phyloP scores from a whole-genome alignment of 1,284 basidiomycete species.

The Fereydounia khargensis region DNA sequence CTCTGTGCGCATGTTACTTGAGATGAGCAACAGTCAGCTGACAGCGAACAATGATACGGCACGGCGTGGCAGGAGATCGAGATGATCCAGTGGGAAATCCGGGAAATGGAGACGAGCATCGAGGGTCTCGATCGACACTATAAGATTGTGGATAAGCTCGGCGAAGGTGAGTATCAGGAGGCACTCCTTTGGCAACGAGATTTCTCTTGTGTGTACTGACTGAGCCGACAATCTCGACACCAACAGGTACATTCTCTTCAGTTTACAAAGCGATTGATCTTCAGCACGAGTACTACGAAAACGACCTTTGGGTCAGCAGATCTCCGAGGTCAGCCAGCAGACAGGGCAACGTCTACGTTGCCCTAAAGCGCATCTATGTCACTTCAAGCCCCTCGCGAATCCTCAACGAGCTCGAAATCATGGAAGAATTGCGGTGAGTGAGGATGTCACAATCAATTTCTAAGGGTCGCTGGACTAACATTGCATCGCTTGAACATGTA shows the following conservation, averaged over 20 bases:
- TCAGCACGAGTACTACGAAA: conserved; percentile 74
- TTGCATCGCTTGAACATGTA: neutral
- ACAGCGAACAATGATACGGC: no score
- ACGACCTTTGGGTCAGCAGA: conserved; percentile 67
- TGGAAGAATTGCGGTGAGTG: conserved; percentile 75
- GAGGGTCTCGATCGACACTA: conserved; percentile 66
- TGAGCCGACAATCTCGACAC: neutral
- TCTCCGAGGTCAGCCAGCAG: conserved; percentile 2
- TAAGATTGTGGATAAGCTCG: conserved; percentile 81
- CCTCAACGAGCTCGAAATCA: conserved; percentile 88
- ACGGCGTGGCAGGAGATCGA: conserved; percentile 27
- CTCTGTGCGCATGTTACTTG: no score
- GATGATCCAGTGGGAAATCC: conserved; percentile 49
- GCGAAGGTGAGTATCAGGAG: conserved; percentile 65
- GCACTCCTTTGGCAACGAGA: neutral
- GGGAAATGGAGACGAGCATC: conserved; percentile 75
- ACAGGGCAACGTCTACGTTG: conserved; percentile 69
- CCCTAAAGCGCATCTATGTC: conserved; percentile 94
- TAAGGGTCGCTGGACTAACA: neutral
- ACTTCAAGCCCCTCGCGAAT: conserved; percentile 91
- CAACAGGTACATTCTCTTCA: conserved; percentile 86
- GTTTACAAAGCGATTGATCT: conserved; percentile 95
- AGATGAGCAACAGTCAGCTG: no score
- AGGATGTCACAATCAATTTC: conserved; percentile 48
- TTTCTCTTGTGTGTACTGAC: neutral